Evolutionary conservation across 306 rosid species (phyloP).

Genomic region (Quercus robur): DNA sequence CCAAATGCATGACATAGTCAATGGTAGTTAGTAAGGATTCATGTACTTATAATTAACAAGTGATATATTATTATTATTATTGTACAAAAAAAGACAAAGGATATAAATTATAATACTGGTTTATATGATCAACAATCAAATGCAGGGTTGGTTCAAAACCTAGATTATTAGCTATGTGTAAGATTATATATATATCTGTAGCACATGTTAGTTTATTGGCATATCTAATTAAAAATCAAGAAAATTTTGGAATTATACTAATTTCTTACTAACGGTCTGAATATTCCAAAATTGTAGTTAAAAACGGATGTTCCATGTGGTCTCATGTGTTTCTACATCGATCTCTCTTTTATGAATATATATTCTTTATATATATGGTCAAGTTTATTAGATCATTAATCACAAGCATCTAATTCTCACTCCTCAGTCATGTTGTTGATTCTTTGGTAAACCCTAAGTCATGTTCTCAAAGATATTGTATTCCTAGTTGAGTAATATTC

Average conservation of each 20-base stretch:
- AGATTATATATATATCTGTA: conserved; percentile 14
- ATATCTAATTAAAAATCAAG: conserved; percentile 18
- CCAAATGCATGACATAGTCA: conserved; percentile 3
- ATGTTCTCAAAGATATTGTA: conserved; percentile 43
- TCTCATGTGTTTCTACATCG: conserved; percentile 58
- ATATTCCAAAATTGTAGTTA: conserved; percentile 29
- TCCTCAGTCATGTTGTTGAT: conserved; percentile 50
- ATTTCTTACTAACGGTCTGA: conserved; percentile 28
- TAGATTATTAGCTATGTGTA: conserved; percentile 21
- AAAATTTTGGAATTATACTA: conserved; percentile 8
- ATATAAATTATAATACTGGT: not conserved
- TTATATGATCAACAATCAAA: conserved; percentile 6
- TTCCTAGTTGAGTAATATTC: conserved; percentile 23
- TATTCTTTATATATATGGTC: conserved; percentile 22
- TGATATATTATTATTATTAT: too few species aligned
- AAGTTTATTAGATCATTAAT: conserved; percentile 29
- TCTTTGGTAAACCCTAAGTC: conserved; percentile 44
- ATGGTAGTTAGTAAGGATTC: not conserved
- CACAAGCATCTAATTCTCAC: conserved; percentile 35
- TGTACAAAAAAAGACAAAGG: too few species aligned
- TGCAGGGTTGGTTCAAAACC: conserved; percentile 13
- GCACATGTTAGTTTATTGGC: conserved; percentile 48
- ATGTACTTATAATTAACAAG: not conserved
- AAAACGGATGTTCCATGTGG: conserved; percentile 52
- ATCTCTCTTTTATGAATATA: conserved; percentile 8